Evolutionary conservation across 2,329 filamentous ascomycete genomes (phyloP).

Genomic region (Colletotrichum sp.): DNA sequence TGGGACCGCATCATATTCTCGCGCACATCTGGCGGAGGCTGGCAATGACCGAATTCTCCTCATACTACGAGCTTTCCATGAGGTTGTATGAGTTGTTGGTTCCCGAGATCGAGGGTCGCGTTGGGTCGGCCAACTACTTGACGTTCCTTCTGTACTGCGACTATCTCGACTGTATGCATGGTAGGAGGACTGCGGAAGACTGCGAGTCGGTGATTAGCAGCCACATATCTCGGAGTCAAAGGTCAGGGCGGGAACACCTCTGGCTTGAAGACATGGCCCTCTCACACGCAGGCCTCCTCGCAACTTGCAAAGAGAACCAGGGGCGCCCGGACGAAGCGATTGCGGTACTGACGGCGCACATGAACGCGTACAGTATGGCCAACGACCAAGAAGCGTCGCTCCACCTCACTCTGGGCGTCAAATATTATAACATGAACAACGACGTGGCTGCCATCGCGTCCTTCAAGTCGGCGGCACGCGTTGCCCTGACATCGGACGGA

Average conservation of each 20-base stretch:
- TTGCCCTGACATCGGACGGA: conserved; percentile 30
- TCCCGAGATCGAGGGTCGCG: conserved; percentile 33
- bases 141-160: conserved; percentile 38
- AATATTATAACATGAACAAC: conserved; percentile 33
- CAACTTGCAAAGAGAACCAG: conserved; percentile 31
- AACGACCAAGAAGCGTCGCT: conserved; percentile 36
- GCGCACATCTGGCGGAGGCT: conserved; percentile 34
- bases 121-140: conserved; percentile 36
- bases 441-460: conserved; percentile 30
- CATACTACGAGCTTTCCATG: conserved; percentile 36
- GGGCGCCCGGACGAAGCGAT: conserved; percentile 34
- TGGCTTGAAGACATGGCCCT: conserved; percentile 37
- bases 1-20: conserved; percentile 33
- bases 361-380: conserved; percentile 32
- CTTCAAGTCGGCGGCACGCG: conserved; percentile 32
- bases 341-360: conserved; percentile 28
- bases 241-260: conserved; percentile 30
- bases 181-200: conserved; percentile 28
- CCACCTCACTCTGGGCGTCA: conserved; percentile 35
- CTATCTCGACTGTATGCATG: conserved; percentile 37
- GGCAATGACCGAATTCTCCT: conserved; percentile 33
- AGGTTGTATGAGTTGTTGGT: conserved; percentile 34
- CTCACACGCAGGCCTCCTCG: conserved; percentile 33
- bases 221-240: conserved; percentile 33
- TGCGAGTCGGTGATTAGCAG: conserved; percentile 31